These are phyloP conservation scores for Paulownia fortunei DNA, from an alignment of 257 asterid genomes.

Conservation along the genomic window DNA sequence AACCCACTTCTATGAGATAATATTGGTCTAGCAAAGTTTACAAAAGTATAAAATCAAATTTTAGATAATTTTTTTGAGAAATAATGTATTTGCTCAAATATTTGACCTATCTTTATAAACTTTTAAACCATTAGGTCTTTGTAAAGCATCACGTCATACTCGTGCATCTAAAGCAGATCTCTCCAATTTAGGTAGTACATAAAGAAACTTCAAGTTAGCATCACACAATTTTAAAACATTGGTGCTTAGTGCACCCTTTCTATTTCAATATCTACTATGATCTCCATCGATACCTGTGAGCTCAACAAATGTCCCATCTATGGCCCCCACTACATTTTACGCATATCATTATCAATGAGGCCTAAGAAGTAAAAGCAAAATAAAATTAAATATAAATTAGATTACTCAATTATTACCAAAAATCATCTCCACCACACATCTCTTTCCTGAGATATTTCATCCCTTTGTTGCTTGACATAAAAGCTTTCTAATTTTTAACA, in stretches of 20 bases:
- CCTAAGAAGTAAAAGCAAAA: too few relatives aligned
- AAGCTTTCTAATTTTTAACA: too few relatives aligned
- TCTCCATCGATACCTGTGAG: neutral
- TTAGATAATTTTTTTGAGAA: neutral
- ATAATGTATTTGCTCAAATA: neutral
- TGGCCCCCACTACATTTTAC: too few relatives aligned
- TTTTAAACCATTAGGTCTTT: neutral
- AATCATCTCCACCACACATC: too few relatives aligned
- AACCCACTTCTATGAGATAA: constrained; percentile 1
- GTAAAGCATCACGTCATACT: neutral
- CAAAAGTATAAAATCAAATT: neutral
- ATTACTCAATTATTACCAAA: too few relatives aligned
- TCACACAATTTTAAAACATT: constrained; percentile 14
- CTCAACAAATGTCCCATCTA: neutral
- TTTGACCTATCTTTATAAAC: neutral
- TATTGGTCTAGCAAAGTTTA: neutral
- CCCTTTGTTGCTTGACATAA: too few relatives aligned
- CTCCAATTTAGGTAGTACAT: neutral
- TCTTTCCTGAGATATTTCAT: too few relatives aligned
- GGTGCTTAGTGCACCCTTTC: neutral
- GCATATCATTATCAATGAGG: too few relatives aligned
- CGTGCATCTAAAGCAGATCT: neutral
- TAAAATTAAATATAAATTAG: too few relatives aligned
- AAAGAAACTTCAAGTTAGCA: neutral
- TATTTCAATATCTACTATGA: neutral